Evolutionary conservation across 1,139 yeast species (phyloP), one percentile per base, ranked within the genome.

Genomic region (Saccharomycopsis phalli): DNA sequence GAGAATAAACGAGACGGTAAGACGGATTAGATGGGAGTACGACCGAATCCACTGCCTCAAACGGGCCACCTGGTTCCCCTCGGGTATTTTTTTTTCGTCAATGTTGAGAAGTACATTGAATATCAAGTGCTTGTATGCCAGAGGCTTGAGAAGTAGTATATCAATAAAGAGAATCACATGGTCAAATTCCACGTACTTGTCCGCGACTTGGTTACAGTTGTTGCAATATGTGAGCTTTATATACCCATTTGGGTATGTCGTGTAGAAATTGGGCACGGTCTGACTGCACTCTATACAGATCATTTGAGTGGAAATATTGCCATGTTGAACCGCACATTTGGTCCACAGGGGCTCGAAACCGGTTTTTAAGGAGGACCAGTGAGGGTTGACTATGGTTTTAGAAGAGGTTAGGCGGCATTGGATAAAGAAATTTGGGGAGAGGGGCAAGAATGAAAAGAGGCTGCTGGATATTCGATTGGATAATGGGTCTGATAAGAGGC

Each of bases 131-230:
- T 94, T 69, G 51, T 86, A 88, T 0, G 96, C 97, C 51, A 80
- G 93, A 3, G 93, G 88, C 55, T 87, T 84, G 49, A 91, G 62
- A 11, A 91, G 68, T 41, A 91, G 61, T 34, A 88, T 67, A 54
- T 93, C 98, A 28, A 93, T 77, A 54, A 86, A 82, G 22, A 91
- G 63, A 1, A 91, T 64, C 17, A 88, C 94, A 41, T 76, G 73
- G 57, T 91, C 99, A 50, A 78, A 81, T 56, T 91, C 99, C 31
- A 91, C 81, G 60, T 93, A 91, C 56, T 82, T 81, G 60, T 91
- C 99, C 1, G 91, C 94, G 14, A 83, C 76, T 41, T 69, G 65
- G 34, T 73, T 69, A 57, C 99, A 91, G 21, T 62, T 58, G 1
- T 75, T 66, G 53, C 99, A 91, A 34, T 80, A 78, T 1, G 95